Conservation (phyloP, 164 flowering plant species). For the Amborella trichopoda region DNA sequence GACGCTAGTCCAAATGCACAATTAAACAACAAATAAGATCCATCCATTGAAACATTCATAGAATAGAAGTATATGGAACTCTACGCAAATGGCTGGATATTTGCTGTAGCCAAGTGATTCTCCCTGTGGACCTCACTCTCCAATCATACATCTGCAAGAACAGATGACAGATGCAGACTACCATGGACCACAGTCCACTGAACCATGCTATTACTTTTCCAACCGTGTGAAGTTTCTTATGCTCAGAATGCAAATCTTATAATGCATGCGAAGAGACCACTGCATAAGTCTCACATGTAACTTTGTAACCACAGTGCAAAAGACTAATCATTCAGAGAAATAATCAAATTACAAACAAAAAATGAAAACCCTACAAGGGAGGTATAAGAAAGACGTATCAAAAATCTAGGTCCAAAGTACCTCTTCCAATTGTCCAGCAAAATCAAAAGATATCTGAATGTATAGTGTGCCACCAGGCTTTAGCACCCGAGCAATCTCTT, state of each 20-base stretch:
- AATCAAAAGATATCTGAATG: constrained; percentile 17
- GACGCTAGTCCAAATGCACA: background rate
- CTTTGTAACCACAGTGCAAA: background rate
- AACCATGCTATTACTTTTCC: no score
- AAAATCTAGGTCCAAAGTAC: constrained; percentile 9
- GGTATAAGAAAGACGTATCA: background rate
- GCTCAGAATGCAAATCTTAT: background rate
- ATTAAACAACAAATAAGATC: background rate
- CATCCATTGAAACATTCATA: background rate
- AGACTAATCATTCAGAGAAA: background rate
- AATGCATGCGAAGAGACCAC: background rate
- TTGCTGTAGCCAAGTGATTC: no score
- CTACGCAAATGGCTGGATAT: no score
- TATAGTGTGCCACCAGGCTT: constrained; percentile 64
- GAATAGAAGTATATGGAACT: background rate
- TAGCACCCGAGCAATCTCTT: constrained; percentile 44
- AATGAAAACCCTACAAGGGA: background rate
- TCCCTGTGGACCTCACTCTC: no score
- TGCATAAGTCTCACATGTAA: background rate
- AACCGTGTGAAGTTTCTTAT: no score
- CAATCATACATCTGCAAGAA: no score
- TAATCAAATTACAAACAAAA: background rate
- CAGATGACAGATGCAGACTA: no score
- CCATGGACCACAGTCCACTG: no score
- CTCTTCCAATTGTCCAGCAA: constrained; percentile 15